Base-by-base conservation (phyloP, 2,329 filamentous ascomycete genomes). In the Cordyceps javanica region DNA sequence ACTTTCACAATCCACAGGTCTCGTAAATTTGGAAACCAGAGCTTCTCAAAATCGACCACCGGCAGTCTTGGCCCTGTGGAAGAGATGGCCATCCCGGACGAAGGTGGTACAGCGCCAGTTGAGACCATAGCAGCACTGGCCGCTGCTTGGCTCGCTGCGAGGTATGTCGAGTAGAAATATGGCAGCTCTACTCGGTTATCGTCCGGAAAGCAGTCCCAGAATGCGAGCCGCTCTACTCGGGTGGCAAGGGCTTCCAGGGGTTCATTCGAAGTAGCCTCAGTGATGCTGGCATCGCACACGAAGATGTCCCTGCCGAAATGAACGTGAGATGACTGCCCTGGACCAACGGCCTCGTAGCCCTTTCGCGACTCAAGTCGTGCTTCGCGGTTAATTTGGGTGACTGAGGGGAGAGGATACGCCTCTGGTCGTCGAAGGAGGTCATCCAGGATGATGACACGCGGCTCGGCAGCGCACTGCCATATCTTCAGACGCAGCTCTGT, bases 151-250 rank as follows among this genome's bases (percentile, higher is more conserved):
- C 66, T 69, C 21, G 64, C 63, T 3, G 68, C 66, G 19, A 74
- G 63, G 55, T 72, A 73, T n/a, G 67, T 63, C 16, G 69, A 69
- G 60, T 73, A 73, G 39, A 65, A 68, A 23, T 65, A 63, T 9
- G 68, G 69, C 3, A 66, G 64, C 44, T 72, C 69, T 23, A 73
- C 67, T 39, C 66, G 66, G 5, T 67, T 68, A 44, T 74, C 72
- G 58, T 74, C 72, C 1, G 71, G 71, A 57, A 71, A 71, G 60
- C 72, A 74, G 60, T 74, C 72, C 72, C 72, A 74, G 48, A 72
- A 73, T 11, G 69, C 71, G 32, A 73, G 62, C 41, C 69, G 67
- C 59, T 68, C 67, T 56, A 73, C 66, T 26, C 65, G 65, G 19
- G 68, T 67, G 1, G 70, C 71, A 32, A 74, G 62, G 14, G 66